phyloP scores from a whole-genome alignment of 371 early-diverging fungal genomes.

The Gilbertella persicaria region DNA sequence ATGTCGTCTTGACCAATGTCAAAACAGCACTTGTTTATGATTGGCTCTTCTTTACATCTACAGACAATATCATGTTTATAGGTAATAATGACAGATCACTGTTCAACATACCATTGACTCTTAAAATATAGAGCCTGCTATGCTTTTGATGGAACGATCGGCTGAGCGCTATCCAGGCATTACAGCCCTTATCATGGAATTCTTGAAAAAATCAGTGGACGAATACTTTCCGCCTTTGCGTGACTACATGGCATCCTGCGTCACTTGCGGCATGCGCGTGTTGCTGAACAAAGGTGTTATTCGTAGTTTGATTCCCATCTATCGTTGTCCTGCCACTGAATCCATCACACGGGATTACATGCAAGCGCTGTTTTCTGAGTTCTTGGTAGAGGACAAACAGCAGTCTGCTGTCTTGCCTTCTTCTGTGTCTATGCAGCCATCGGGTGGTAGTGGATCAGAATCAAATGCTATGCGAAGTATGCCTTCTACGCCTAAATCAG shows the following conservation, averaged over 20 bases:
- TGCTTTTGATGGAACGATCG: conserved; percentile 73
- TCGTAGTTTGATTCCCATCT: conserved; percentile 39
- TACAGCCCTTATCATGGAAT: conserved; percentile 67
- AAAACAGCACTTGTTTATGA: conserved; percentile 77
- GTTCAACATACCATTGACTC: background rate
- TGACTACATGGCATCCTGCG: conserved; percentile 49
- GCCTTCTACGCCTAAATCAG: background rate
- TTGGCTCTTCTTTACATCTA: conserved; percentile 74
- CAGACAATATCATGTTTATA: conserved; percentile 79
- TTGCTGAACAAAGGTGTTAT: conserved; percentile 70
- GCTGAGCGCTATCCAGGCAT: conserved; percentile 67
- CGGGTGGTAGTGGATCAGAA: background rate
- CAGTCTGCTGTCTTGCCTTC: conserved; percentile 10
- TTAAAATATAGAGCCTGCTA: conserved; percentile 62
- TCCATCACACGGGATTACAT: conserved; percentile 28
- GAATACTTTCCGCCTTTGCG: conserved; percentile 61
- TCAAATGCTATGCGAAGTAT: background rate
- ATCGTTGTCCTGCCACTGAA: conserved; percentile 35
- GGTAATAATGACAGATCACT: conserved; percentile 36
- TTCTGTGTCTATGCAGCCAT: conserved; percentile 5
- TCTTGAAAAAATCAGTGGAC: conserved; percentile 56
- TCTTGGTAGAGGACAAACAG: conserved; percentile 13
- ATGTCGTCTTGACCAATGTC: conserved; percentile 63
- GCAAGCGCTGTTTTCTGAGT: conserved; percentile 33
- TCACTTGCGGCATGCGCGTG: conserved; percentile 58